Conservation (phyloP, 495 filamentous ascomycete species). For the Sporormia fimetaria region DNA sequence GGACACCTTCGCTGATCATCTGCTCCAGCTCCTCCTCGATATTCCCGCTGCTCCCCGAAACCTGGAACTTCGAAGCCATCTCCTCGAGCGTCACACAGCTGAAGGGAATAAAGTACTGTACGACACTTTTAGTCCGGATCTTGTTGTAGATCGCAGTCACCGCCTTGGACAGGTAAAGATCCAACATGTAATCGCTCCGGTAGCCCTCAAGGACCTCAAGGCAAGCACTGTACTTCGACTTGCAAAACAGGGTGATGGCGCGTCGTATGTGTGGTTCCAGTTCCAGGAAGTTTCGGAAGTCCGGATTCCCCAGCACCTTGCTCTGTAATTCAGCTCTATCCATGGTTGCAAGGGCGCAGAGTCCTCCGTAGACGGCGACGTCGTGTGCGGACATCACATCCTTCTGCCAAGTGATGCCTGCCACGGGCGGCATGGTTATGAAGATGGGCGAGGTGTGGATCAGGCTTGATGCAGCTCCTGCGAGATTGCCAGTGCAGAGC, state of each 20-base stretch:
- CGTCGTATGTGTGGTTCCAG: slow-evolving; percentile 88
- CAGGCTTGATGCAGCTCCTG: slow-evolving; percentile 64
- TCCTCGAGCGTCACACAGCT: slow-evolving; percentile 32
- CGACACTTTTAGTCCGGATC: slow-evolving; percentile 81
- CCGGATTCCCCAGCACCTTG: slow-evolving; percentile 62
- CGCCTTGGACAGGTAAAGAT: slow-evolving; percentile 74
- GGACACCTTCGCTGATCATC: slow-evolving; percentile 59
- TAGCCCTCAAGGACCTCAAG: slow-evolving; percentile 72
- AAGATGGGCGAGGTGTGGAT: slow-evolving; percentile 46
- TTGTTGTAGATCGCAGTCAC: slow-evolving; percentile 54
- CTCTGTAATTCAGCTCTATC: slow-evolving; percentile 60
- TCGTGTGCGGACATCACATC: slow-evolving; percentile 75
- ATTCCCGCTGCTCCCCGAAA: slow-evolving; percentile 33
- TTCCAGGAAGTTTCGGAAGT: slow-evolving; percentile 81
- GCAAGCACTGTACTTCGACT: slow-evolving; percentile 73
- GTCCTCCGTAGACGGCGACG: slow-evolving; percentile 80
- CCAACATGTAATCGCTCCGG: slow-evolving; percentile 74
- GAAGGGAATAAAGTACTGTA: slow-evolving; percentile 59
- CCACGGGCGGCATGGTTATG: slow-evolving; percentile 32
- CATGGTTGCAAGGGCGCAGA: slow-evolving; percentile 87
- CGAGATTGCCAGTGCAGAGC: slow-evolving; percentile 52
- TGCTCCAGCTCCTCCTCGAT: slow-evolving; percentile 65
- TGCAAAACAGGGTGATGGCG: slow-evolving; percentile 77
- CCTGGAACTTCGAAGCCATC: slow-evolving; percentile 29
- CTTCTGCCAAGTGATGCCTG: slow-evolving; percentile 32